Base-by-base conservation (phyloP, 805 yeast genomes). In the Komagataella pastoris region DNA sequence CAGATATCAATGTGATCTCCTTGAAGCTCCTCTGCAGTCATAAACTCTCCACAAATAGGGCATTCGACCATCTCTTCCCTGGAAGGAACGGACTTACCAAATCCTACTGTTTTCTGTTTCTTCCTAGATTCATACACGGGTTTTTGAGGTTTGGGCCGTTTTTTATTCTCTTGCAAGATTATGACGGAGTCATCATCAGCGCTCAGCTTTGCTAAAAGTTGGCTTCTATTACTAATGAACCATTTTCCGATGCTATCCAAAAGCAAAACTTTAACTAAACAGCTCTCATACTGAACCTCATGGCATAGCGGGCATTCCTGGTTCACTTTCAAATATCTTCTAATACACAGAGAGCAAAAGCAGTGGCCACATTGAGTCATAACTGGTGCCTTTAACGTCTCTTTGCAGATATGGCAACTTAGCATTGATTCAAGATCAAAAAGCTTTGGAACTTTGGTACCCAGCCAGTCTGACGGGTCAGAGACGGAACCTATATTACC, bases 341-440 rank as follows among this genome's bases (percentile, higher is more conserved):
- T 72, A 24, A 90, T 85, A 63, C 98, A 90, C 12, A 81, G 73
- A 0, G 96, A 87, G 65, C 98, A 90, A 63, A 88, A 90, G 0
- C 90, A 82, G 64, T 90, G 97, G 44, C 86, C 83, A 69, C 98
- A 90, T 2, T 83, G 76, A 0, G 97, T 86, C 47, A 85, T 67
- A 44, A 88, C 87, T 1, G 98, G 97, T 0, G 90, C 85, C 36
- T 68, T 74, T 51, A 86, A 71, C 56, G 84, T 79, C 54, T 88
- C 97, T 59, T 89, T 87, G 65, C 98, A 90, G 7, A 90, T 85
- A 58, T 85, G 89, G 62, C 98, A 90, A 60, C 96, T 63, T 50
- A 88, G 69, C 23, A 83, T 69, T 1, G 88, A 72, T 56, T 90
- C 97, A 2, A 90, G 66, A 50, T 75, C 81, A 2, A 72, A 58